A percentile compares a stretch with the other conserved stretches of the same genome.
phyloP scores from a whole-genome alignment of 495 filamentous ascomycete genomes.

The Oidiodendron maius region DNA sequence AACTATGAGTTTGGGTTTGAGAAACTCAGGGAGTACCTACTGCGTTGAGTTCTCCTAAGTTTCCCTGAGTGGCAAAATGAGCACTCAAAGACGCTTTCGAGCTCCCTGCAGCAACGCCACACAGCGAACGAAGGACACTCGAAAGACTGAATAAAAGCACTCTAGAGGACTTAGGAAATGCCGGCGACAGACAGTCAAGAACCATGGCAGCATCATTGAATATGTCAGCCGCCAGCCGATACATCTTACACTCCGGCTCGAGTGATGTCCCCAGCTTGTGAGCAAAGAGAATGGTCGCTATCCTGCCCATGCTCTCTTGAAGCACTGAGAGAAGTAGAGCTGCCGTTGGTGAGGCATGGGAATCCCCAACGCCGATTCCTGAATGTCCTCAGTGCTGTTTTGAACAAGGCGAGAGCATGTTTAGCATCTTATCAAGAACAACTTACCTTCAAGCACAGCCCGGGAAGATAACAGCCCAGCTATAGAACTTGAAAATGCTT shows the following conservation, averaged over 20 bases:
- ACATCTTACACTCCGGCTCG: constrained; percentile 91
- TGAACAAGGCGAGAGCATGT: not conserved
- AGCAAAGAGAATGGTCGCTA: constrained; percentile 90
- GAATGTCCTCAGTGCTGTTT: not conserved
- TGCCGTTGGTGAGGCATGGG: constrained; percentile 75
- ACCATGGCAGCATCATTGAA: constrained; percentile 92
- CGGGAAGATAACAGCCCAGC: constrained; percentile 81
- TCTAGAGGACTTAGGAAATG: constrained; percentile 60
- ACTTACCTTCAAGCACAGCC: constrained; percentile 77
- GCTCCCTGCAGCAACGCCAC: constrained; percentile 83
- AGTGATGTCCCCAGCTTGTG: constrained; percentile 80
- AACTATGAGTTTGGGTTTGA: constrained; percentile 1
- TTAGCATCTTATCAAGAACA: not conserved
- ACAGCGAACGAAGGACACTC: constrained; percentile 74
- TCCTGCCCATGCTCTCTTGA: constrained; percentile 75
- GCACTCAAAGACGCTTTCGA: constrained; percentile 87
- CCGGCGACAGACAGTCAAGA: constrained; percentile 80
- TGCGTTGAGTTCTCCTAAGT: constrained; percentile 89
- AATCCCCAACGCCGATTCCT: constrained; percentile 88
- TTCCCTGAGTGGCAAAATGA: constrained; percentile 86
- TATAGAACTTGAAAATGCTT: constrained; percentile 93
- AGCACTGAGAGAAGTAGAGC: constrained; percentile 82
- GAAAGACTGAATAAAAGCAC: constrained; percentile 67
- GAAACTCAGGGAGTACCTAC: constrained; percentile 33
- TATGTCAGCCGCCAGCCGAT: constrained; percentile 82